These are phyloP conservation scores for Schwanniomyces yamadae DNA, from an alignment of 805 yeast species.

Conservation along the genomic window DNA sequence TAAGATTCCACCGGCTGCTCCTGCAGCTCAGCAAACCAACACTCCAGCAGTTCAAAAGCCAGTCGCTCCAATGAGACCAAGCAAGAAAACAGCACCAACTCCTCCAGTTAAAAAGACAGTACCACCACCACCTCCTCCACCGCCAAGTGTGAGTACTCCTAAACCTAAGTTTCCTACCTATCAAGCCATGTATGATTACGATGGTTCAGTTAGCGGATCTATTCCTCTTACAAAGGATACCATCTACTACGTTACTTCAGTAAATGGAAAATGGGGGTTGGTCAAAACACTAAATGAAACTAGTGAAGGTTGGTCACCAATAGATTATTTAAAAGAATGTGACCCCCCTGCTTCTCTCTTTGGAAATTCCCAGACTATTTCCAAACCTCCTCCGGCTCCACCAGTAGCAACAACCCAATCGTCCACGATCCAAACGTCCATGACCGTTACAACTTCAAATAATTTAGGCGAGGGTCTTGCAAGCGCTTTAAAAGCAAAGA, in stretches of 20 bases:
- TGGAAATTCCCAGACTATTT: slow-evolving; percentile 20
- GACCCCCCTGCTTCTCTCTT: slow-evolving; percentile 43
- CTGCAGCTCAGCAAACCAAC: slow-evolving; percentile 7
- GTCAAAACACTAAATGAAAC: slow-evolving; percentile 75
- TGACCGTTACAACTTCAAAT: slow-evolving; percentile 16
- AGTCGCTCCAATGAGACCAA: slow-evolving; percentile 25
- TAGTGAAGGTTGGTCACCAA: slow-evolving; percentile 96
- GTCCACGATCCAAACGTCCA: neutral
- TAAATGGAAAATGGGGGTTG: slow-evolving; percentile 92
- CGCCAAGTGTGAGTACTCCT: slow-evolving; percentile 61
- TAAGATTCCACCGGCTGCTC: too few species aligned
- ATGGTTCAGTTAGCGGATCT: slow-evolving; percentile 80
- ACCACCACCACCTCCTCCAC: slow-evolving; percentile 42
- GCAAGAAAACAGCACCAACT: slow-evolving; percentile 50
- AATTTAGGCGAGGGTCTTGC: slow-evolving; percentile 59
- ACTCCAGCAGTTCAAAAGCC: slow-evolving; percentile 8
- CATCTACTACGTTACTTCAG: slow-evolving; percentile 67
- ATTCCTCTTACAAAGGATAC: slow-evolving; percentile 77
- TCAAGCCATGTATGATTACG: slow-evolving; percentile 84
- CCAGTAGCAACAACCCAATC: slow-evolving; percentile 16
- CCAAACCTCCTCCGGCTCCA: slow-evolving; percentile 39
- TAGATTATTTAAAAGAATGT: slow-evolving; percentile 75
- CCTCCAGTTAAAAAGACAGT: slow-evolving; percentile 54
- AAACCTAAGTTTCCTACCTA: slow-evolving; percentile 72
- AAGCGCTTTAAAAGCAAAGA: slow-evolving; percentile 63